Conservation (phyloP, 1,139 yeast species). For the Sugiyamaella grinbergsii region DNA sequence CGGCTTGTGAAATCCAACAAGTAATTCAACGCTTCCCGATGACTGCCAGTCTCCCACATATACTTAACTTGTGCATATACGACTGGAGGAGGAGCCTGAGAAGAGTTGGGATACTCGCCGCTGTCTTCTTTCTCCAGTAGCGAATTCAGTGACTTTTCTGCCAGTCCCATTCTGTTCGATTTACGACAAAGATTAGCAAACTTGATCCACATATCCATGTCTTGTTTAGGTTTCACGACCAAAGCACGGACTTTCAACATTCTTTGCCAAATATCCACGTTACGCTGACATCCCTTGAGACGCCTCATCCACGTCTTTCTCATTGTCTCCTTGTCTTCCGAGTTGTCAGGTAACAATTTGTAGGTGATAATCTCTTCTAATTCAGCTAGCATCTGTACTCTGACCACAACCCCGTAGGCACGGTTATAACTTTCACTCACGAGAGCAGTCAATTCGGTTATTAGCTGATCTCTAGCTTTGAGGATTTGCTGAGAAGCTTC, state of each 20-base stretch:
- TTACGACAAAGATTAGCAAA: slow-evolving; percentile 95
- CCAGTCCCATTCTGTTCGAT: slow-evolving; percentile 86
- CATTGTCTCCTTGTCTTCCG: slow-evolving; percentile 71
- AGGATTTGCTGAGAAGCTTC: slow-evolving; percentile 79
- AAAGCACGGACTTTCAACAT: slow-evolving; percentile 90
- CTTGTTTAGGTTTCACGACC: slow-evolving; percentile 93
- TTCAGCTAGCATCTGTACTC: slow-evolving; percentile 97
- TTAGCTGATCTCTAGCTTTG: slow-evolving; percentile 83
- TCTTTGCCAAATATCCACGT: slow-evolving; percentile 98
- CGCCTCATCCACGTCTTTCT: slow-evolving; percentile 94
- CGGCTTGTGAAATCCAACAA: slow-evolving; percentile 87
- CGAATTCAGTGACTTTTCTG: slow-evolving; percentile 85
- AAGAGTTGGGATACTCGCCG: slow-evolving; percentile 56
- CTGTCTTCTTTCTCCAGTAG: slow-evolving; percentile 57
- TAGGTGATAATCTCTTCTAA: slow-evolving; percentile 91
- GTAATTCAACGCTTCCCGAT: slow-evolving; percentile 81
- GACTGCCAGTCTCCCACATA: slow-evolving; percentile 95
- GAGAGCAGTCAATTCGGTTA: slow-evolving; percentile 90
- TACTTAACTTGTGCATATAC: slow-evolving; percentile 95
- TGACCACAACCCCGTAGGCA: slow-evolving; percentile 94
- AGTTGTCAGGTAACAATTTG: slow-evolving; percentile 76
- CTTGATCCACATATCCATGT: slow-evolving; percentile 97
- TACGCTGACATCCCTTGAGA: slow-evolving; percentile 88
- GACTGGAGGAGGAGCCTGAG: slow-evolving; percentile 91
- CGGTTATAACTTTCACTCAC: slow-evolving; percentile 96